phyloP scores from a whole-genome alignment of 495 filamentous ascomycete species.

The Evernia prunastri region DNA sequence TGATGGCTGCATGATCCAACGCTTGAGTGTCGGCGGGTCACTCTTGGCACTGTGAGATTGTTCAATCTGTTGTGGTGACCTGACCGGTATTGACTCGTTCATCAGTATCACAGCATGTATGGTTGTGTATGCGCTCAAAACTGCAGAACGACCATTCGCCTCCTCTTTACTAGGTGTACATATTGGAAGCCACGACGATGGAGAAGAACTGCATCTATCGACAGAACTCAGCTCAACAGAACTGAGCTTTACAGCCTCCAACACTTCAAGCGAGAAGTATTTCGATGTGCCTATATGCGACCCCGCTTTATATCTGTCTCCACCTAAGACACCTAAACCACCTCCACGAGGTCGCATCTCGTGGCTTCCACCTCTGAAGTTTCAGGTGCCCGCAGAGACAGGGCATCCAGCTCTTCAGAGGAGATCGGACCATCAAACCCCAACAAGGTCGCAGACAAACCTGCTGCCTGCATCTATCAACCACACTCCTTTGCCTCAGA shows the following conservation, averaged over 20 bases:
- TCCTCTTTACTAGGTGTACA: constrained; percentile 17
- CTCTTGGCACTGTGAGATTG: constrained; percentile 12
- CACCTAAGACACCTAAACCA: constrained; percentile 10
- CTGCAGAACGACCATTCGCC: constrained; percentile 16
- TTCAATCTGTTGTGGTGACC: background rate
- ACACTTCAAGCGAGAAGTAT: constrained; percentile 11
- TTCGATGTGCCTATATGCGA: constrained; percentile 3
- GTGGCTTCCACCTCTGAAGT: constrained; percentile 23
- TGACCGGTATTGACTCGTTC: background rate
- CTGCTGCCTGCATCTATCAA: background rate
- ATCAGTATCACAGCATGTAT: constrained; percentile 12
- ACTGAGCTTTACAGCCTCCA: constrained; percentile 1
- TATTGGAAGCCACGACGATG: background rate
- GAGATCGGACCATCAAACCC: background rate
- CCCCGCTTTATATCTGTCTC: background rate
- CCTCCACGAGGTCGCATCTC: constrained; percentile 12
- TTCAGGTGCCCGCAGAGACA: constrained; percentile 13
- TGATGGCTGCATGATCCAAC: constrained; percentile 16
- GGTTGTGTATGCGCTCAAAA: constrained; percentile 8
- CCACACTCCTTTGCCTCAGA: background rate
- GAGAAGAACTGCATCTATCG: constrained; percentile 17
- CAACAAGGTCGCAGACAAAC: constrained; percentile 5
- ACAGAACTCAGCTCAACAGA: constrained; percentile 14
- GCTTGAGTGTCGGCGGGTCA: constrained; percentile 16
- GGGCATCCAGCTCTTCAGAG: constrained; percentile 6